Evolutionary conservation across 108 stramenopile genomes (phyloP), one percentile per base, ranked within the genome.

Genomic region (Ochromonas danica): DNA sequence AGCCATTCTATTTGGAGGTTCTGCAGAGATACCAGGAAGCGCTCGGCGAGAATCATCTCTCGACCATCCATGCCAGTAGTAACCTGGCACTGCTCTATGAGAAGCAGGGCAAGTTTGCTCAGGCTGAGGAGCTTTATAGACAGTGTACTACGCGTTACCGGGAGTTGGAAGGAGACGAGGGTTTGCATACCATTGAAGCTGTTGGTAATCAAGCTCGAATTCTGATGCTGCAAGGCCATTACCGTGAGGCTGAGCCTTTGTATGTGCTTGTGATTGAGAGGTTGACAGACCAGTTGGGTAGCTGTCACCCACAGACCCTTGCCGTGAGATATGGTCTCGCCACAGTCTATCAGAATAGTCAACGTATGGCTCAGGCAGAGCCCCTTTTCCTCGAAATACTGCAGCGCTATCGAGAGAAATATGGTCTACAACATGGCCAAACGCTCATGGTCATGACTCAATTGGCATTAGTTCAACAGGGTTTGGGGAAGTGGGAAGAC

Each of bases 61-160:
- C 45, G 45, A 51, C 45, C 6, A 14, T 51, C 6, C 45, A 51
- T 6, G 45, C 45, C 6, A 51, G 6, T 6, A 51, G 22, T 51
- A 51, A 51, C 45, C 45, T 51, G 22, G 45, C n/a, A n/a, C n/a
- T n/a, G n/a, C n/a, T n/a, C n/a, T n/a, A n/a, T n/a, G n/a, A n/a
- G n/a, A n/a, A n/a, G n/a, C n/a, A n/a, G n/a, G n/a, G n/a, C n/a
- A n/a, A n/a, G n/a, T n/a, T n/a, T n/a, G n/a, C n/a, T n/a, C n/a
- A n/a, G n/a, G 72, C 72, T 36, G 72, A 75, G 31, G 40, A 38
- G 31, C 40, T 75, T 10, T 75, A 41, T 36, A 41, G 3, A 27
- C 14, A 75, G 40, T 27, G 31, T 27, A 35, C 38, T 10, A 27
- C 36, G 31, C n/a, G 22, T 6, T 10, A 33, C n/a, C 3, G 22